A percentile compares a stretch with the other conserved stretches of the same genome.
These are phyloP conservation scores for Penicillium maclennaniae DNA, from an alignment of 495 filamentous ascomycete genomes.

Conservation along the genomic window DNA sequence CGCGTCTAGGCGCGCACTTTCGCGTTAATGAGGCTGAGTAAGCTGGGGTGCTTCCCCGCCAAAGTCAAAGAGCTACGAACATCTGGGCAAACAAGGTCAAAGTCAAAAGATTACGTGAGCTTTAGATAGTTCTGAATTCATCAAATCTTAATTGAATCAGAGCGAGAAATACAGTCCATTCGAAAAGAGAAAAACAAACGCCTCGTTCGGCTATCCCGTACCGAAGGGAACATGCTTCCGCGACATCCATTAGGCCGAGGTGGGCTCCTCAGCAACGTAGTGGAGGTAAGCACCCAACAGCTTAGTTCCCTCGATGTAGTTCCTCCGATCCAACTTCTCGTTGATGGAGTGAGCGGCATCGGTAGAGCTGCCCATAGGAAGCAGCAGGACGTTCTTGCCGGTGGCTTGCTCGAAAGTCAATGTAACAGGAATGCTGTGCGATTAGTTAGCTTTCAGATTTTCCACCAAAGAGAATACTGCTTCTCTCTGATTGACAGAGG, in stretches of 20 bases:
- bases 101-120: not conserved
- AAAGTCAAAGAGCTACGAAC: not conserved
- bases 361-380: conserved; percentile 95
- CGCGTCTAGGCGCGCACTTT: conserved; percentile 16
- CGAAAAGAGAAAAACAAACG: not conserved
- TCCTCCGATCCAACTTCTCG: conserved; percentile 94
- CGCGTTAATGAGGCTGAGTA: conserved; percentile 10
- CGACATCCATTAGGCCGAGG: conserved; percentile 20
- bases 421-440: conserved; percentile 84
- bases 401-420: conserved; percentile 96
- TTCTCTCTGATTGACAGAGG: not conserved
- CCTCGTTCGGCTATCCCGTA: not conserved
- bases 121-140: not conserved
- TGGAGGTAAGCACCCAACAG: conserved; percentile 92
- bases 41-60: conserved; percentile 2
- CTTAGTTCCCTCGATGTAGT: conserved; percentile 99
- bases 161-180: not conserved
- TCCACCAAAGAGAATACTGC: not conserved
- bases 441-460: conserved; percentile 13
- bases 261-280: conserved; percentile 90
- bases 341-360: conserved; percentile 97
- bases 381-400: conserved; percentile 93
- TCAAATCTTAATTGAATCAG: not conserved
- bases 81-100: too few relatives aligned
- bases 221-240: not conserved